phyloP scores from a whole-genome alignment of 805 yeast genomes.

The Wickerhamomyces sydowiorum region DNA sequence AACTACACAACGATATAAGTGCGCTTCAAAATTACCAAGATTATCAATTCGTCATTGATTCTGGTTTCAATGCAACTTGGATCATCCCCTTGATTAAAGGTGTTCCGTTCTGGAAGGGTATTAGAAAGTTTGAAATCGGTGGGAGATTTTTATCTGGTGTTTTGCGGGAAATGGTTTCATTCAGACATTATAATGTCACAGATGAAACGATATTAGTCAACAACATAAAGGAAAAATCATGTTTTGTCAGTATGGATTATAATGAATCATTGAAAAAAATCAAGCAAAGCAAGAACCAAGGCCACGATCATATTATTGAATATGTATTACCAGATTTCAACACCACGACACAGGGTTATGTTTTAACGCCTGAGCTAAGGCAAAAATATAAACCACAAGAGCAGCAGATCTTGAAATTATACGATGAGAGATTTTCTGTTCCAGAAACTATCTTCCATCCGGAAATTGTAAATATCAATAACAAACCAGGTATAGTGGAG shows the following conservation, averaged over 20 bases:
- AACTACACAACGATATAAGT: constrained; percentile 12
- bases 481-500: constrained; percentile 72
- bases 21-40: constrained; percentile 35
- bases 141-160: constrained; percentile 83
- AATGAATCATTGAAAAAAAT: constrained; percentile 36
- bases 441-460: constrained; percentile 91
- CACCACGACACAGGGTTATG: constrained; percentile 72
- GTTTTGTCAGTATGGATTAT: constrained; percentile 64
- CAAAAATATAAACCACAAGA: constrained; percentile 34
- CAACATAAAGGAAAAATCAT: constrained; percentile 74
- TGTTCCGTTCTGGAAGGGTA: constrained; percentile 68
- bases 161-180: constrained; percentile 78
- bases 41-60: constrained; percentile 76
- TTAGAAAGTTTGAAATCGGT: constrained; percentile 75
- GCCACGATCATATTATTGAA: constrained; percentile 40
- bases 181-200: constrained; percentile 86
- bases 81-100: constrained; percentile 81
- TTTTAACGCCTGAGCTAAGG: constrained; percentile 31
- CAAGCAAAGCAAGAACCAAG: constrained; percentile 19
- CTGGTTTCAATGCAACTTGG: constrained; percentile 87
- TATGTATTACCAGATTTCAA: constrained; percentile 87
- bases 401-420: constrained; percentile 59
- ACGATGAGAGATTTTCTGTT: constrained; percentile 81
- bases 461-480: constrained; percentile 64
- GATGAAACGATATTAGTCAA: constrained; percentile 86